A percentile compares a stretch with the other conserved stretches of the same genome.
These are phyloP conservation scores for Fagopyrum tataricum DNA, from an alignment of 148 eudicot species.

Conservation along the genomic window DNA sequence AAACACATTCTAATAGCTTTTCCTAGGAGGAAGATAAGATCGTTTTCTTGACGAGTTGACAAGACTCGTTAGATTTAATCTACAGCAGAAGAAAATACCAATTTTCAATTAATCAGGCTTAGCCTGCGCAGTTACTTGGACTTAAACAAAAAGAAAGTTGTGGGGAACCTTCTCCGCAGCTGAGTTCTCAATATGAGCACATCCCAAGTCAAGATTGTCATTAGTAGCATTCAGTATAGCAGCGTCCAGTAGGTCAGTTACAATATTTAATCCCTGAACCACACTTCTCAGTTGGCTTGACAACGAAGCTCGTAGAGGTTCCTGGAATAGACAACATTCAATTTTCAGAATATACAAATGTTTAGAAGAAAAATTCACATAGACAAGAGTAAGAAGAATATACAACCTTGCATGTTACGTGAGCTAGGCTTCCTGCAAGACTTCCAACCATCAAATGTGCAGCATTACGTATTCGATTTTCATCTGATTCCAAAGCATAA, in stretches of 20 bases:
- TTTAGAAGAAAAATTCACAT: background rate
- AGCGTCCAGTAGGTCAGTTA: constrained; percentile 57
- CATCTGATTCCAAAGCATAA: constrained; percentile 94
- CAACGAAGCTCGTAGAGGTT: constrained; percentile 80
- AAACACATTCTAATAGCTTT: background rate
- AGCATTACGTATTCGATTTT: constrained; percentile 74
- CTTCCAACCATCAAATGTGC: constrained; percentile 98
- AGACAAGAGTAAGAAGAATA: background rate
- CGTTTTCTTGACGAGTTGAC: background rate
- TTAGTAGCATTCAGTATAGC: constrained; percentile 73
- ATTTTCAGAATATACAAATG: background rate
- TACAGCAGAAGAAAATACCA: background rate
- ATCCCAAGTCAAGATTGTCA: constrained; percentile 89
- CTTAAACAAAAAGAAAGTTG: background rate
- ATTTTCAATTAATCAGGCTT: background rate
- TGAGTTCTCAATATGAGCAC: constrained; percentile 82
- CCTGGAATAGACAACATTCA: constrained; percentile 30
- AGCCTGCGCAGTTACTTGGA: background rate
- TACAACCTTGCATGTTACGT: constrained; percentile 92
- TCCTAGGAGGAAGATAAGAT: background rate
- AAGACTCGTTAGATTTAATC: background rate
- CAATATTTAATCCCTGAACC: constrained; percentile 50
- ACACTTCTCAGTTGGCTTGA: constrained; percentile 62
- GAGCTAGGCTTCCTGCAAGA: constrained; percentile 97
- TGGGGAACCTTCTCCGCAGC: constrained; percentile 75